Evolutionary conservation across 148 eudicot species (phyloP), one percentile per base, ranked within the genome.

Genomic region (Tetragonia tetragonoides): DNA sequence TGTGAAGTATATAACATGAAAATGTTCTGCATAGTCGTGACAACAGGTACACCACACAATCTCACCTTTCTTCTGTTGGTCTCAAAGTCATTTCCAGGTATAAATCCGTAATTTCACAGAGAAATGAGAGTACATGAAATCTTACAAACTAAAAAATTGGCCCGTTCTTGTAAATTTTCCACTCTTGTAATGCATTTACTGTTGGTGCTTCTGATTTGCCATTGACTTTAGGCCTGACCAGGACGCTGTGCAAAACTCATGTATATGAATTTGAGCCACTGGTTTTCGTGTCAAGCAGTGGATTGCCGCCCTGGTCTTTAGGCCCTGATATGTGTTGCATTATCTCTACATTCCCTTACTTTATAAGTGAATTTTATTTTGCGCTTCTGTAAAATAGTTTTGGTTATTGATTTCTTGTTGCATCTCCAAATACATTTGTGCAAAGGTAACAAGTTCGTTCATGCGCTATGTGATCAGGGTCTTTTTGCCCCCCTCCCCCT

Each of bases 191-290:
- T 42, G 24, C 41, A 44, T 59, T 40, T 28, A 44, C 2, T 34
- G 37, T 63, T 18, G n/a, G 38, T 65, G 41, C 57, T 49, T 51
- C 1, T 14, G 39, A 21, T 38, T 51, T 54, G 7, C 46, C 21
- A 20, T 20, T 37, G 10, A 42, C 34, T 21, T 49, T 39, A 73
- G 49, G 18, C 53, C 18, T 14, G 77, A 47, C 56, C 72, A 60
- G 64, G 64, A 60, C 10, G 64, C 64, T 60, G 64, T 20, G 64
- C 70, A 24, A 23, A 76, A 76, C 61, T 65, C 72, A 41, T 61
- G 60, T 79, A 80, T 68, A 59, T 68, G 78, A 69, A 41, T 74
- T 49, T 80, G 66, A 67, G 68, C 78, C 78, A n/a, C 68, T 74
- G 47, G 12, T 2, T 49, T 49, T 49, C 53, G 46, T 74, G 59